Evolutionary conservation across 2,329 filamentous ascomycete species (phyloP), one percentile per base, ranked within the genome.

Genomic region (Catunica adiposa): DNA sequence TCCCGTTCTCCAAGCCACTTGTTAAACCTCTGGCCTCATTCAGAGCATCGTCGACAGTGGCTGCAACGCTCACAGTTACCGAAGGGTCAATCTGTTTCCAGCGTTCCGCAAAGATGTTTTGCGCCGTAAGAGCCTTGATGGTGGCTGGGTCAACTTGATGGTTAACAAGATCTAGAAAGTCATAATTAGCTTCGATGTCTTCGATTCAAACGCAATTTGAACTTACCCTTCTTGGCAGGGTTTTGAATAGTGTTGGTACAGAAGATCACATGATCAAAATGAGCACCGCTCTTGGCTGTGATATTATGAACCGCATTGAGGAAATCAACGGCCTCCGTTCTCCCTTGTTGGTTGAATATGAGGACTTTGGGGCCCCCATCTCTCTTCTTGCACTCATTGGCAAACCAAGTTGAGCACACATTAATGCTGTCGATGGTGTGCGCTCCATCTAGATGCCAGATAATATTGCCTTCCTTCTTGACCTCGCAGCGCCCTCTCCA

Each of bases 401-500:
- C 78, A 64, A 95, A 97, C 89, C 89, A 96, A 59, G 78, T 77
- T 0, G 83, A 83, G 3, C 88, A 87, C 61, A 87, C 77, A 60
- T 84, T 79, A 55, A 98, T 83, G 65, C 89, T 96, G 65, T 97
- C 90, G 2, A 84, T 74, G 0, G 90, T 98, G 68, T 98, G 92
- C 1, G 89, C 92, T 7, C 92, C 89, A 64, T 98, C 92, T 20
- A 98, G 78, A 64, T 89, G 84, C 89, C 90, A 98, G 15, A 74
- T 75, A 3, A 94, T 71, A 1, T 64, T 63, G 1, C 40, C 54
- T 26, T 59, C 54, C 11, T 17, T 22, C 62, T 76, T 79, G 42
- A 75, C 69, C 61, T 83, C 79, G 64, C 89, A 96, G 48, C 92
- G 77, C 3, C 90, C 92, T 42, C 88, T 78, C 71, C 89, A 85